Percentiles rank a stretch among this genome's conserved stretches.
phyloP scores from a whole-genome alignment of 768 basidiomycete species.

The Paxillus ammoniavirescens region DNA sequence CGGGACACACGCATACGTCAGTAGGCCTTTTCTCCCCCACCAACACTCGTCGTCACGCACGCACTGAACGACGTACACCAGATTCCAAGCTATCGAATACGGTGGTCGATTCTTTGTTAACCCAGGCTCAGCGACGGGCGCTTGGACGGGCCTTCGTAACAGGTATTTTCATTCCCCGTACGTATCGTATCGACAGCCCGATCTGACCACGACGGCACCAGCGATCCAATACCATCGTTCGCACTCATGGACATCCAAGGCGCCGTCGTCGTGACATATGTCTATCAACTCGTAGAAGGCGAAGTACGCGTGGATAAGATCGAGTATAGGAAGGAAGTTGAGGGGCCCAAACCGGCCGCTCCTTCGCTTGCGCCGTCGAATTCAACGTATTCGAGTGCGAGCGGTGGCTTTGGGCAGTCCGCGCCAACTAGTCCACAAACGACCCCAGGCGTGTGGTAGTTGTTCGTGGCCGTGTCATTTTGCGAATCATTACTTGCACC shows the following conservation, averaged over 20 bases:
- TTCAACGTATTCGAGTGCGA: conserved; percentile 28
- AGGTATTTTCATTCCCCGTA: conserved; percentile 1
- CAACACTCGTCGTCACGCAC: not conserved
- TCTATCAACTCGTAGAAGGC: conserved; percentile 92
- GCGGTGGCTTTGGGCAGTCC: conserved; percentile 16
- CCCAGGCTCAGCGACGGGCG: conserved; percentile 93
- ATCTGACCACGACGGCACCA: conserved; percentile 27
- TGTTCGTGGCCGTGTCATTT: not conserved
- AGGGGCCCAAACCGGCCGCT: conserved; percentile 32
- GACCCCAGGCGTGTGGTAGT: conserved; percentile 28
- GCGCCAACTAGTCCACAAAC: conserved; percentile 27
- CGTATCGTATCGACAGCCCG: not conserved
- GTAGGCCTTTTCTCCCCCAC: conserved; percentile 24
- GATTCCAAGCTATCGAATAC: conserved; percentile 92
- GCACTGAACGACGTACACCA: conserved; percentile 24
- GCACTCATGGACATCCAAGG: conserved; percentile 99
- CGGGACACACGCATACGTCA: conserved; percentile 93
- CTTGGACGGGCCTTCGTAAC: conserved; percentile 67
- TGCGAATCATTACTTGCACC: not conserved
- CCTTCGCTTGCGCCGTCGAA: conserved; percentile 30
- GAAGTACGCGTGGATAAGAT: conserved; percentile 94
- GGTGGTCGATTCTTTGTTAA: conserved; percentile 94
- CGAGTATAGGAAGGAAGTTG: conserved; percentile 70
- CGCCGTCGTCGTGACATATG: conserved; percentile 93
- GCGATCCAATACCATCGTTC: conserved; percentile 90